These are phyloP conservation scores for Sporothrix sp. DNA, from an alignment of 2,329 filamentous ascomycete genomes.

Conservation along the genomic window DNA sequence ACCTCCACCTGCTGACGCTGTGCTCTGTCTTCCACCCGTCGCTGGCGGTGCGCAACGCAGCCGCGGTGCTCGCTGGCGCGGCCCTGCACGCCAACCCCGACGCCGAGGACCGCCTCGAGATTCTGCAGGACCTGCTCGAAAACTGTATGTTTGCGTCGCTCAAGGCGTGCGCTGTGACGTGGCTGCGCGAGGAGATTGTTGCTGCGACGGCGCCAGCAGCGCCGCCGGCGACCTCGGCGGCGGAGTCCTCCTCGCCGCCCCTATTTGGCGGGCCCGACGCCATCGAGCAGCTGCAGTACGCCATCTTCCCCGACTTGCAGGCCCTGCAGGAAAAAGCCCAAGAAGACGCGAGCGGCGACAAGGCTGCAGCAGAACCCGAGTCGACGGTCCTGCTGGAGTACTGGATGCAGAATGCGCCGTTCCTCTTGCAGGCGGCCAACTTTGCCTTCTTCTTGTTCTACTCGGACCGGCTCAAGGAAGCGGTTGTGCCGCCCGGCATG, in stretches of 20 bases:
- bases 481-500: slow-evolving; percentile 47
- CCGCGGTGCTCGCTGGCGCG: slow-evolving; percentile 42
- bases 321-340: slow-evolving; percentile 35
- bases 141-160: slow-evolving; percentile 54
- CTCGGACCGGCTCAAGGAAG: slow-evolving; percentile 29
- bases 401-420: slow-evolving; percentile 40
- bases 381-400: slow-evolving; percentile 36
- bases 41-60: slow-evolving; percentile 44
- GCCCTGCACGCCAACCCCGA: slow-evolving; percentile 51
- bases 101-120: slow-evolving; percentile 47
- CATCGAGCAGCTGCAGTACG: slow-evolving; percentile 51
- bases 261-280: slow-evolving; percentile 45
- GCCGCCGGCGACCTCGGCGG: slow-evolving; percentile 21
- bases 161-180: slow-evolving; percentile 52
- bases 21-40: slow-evolving; percentile 48
- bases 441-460: slow-evolving; percentile 49
- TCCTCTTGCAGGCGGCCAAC: slow-evolving; percentile 51
- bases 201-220: slow-evolving; percentile 22
- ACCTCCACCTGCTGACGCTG: slow-evolving; percentile 50
- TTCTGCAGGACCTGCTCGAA: slow-evolving; percentile 55
- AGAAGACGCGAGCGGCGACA: slow-evolving; percentile 24
- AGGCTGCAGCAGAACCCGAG: no score
- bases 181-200: slow-evolving; percentile 54
- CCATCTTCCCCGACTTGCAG: slow-evolving; percentile 49
- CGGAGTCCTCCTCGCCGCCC: slow-evolving; percentile 10